phyloP scores from a whole-genome alignment of 2,329 filamentous ascomycete species.

The Diaporthe sp. region DNA sequence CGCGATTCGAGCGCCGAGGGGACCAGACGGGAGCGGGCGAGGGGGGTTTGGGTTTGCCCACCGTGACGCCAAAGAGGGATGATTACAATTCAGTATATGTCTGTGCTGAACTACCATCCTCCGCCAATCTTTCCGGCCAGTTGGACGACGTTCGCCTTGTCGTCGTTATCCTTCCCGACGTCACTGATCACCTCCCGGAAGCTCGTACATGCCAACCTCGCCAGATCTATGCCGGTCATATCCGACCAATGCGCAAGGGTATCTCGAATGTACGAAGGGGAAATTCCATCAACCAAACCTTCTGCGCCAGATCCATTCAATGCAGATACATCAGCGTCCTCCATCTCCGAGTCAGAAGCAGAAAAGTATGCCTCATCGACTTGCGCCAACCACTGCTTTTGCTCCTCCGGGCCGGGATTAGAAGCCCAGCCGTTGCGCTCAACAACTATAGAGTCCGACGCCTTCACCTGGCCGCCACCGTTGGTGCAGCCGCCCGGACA shows the following conservation, averaged over 20 bases:
- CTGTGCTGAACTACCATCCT: conserved; percentile 76
- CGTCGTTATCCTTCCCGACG: conserved; percentile 81
- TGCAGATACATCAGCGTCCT: conserved; percentile 38
- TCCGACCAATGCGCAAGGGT: conserved; percentile 81
- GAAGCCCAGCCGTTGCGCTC: conserved; percentile 57
- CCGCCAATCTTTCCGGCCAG: conserved; percentile 92
- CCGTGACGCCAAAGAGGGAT: conserved; percentile 67
- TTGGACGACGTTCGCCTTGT: conserved; percentile 86
- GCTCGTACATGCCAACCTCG: conserved; percentile 83
- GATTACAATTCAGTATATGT: conserved; percentile 43
- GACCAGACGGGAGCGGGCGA: conserved; percentile 80
- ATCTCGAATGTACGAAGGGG: conserved; percentile 71
- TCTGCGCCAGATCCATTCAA: conserved; percentile 43
- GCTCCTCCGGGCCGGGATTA: conserved; percentile 79
- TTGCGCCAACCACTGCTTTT: conserved; percentile 84
- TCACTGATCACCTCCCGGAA: conserved; percentile 95
- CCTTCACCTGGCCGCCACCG: conserved; percentile 93
- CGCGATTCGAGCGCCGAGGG: conserved; percentile 78
- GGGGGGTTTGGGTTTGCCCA: conserved; percentile 81
- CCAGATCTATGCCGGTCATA: conserved; percentile 75
- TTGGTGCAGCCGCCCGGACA: conserved; percentile 99
- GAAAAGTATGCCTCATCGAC: conserved; percentile 95
- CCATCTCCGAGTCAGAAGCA: conserved; percentile 64
- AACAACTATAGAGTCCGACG: conserved; percentile 77
- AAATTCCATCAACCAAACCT: conserved; percentile 71